Base-by-base conservation (phyloP, 2,329 filamentous ascomycete genomes). In the Volutella citrinella region DNA sequence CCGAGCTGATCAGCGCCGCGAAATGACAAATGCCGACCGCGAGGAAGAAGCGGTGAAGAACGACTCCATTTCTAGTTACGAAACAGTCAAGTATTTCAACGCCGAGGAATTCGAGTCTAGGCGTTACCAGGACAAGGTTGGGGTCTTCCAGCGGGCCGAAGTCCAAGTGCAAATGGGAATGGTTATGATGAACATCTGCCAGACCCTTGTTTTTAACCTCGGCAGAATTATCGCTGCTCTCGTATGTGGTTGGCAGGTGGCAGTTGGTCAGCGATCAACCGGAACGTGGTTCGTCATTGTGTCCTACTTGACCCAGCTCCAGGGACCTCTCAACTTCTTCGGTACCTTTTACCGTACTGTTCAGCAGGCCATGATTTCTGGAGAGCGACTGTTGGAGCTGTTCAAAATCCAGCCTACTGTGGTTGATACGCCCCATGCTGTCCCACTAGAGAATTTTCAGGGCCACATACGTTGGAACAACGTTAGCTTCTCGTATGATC, bases 11-110 rank as follows among this genome's bases (percentile, higher is more conserved):
- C 87, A 95, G 52, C 81, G 93, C 51, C 79, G 93, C 41, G 80
- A 91, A 55, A 96, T 96, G 84, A 91, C 91, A 31, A 97, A 96
- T 57, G 87, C 89, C 11, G 89, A 93, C 49, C 78, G 93, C 44
- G 89, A 96, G 64, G 89, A 96, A 64, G 91, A 96, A 62, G 93
- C 93, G 7, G 89, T 97, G 49, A 97, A 97, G 65, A 97, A 96
- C 57, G 93, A 98, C 61, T 97, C 93, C 1, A 93, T 98, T 69
- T 89, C 93, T 43, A 95, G 89, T n/a, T 98, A 97, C 60, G 93
- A 98, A 66, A 91, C 86, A 3, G 87, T 91, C 57, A 93, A 91
- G 58, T 91, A 91, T 54, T 93, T 93, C 70, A 91, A 91, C 50
- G 86, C 86, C 7, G 87, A 91, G 54, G 70, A 77, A 3, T 90